These are phyloP conservation scores for Colletotrichum sidae DNA, from an alignment of 2,329 filamentous ascomycete species.

Conservation along the genomic window DNA sequence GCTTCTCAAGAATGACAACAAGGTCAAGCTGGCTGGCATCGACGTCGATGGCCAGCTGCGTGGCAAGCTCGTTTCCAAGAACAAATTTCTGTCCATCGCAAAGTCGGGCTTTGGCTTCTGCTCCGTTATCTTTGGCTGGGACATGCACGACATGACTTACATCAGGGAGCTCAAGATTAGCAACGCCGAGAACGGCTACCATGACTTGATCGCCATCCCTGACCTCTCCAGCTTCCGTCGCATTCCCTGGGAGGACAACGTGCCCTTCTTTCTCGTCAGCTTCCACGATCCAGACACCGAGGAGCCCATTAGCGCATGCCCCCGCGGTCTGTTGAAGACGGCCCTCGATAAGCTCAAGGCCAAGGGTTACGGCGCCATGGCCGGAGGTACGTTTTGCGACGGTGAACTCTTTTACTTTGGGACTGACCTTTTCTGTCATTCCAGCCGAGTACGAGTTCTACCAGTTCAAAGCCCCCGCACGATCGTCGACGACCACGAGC, in stretches of 20 bases:
- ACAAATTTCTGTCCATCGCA: constrained; percentile 90
- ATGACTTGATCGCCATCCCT: constrained; percentile 84
- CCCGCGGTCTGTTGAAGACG: constrained; percentile 78
- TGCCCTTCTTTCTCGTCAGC: constrained; percentile 86
- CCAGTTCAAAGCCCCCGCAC: constrained; percentile 80
- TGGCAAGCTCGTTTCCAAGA: constrained; percentile 92
- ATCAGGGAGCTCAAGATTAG: constrained; percentile 86
- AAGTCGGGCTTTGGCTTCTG: constrained; percentile 90
- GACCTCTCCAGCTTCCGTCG: constrained; percentile 82
- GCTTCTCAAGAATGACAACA: constrained; percentile 76
- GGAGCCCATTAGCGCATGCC: constrained; percentile 79
- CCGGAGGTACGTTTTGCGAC: constrained; percentile 74
- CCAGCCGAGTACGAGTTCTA: constrained; percentile 95
- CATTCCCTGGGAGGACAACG: constrained; percentile 90
- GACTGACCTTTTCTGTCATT: too few relatives aligned
- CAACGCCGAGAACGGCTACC: constrained; percentile 91
- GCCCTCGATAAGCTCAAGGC: constrained; percentile 75
- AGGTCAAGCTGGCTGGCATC: constrained; percentile 88
- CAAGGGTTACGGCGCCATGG: constrained; percentile 84
- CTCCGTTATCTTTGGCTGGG: constrained; percentile 95
- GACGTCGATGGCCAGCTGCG: constrained; percentile 90
- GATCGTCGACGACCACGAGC: constrained; percentile 64
- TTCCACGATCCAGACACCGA: constrained; percentile 86
- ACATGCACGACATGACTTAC: constrained; percentile 96
- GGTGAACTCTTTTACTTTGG: too few relatives aligned